Evolutionary conservation across 2,329 filamentous ascomycete genomes (phyloP).

Genomic region (Trichoderma aggressivum): DNA sequence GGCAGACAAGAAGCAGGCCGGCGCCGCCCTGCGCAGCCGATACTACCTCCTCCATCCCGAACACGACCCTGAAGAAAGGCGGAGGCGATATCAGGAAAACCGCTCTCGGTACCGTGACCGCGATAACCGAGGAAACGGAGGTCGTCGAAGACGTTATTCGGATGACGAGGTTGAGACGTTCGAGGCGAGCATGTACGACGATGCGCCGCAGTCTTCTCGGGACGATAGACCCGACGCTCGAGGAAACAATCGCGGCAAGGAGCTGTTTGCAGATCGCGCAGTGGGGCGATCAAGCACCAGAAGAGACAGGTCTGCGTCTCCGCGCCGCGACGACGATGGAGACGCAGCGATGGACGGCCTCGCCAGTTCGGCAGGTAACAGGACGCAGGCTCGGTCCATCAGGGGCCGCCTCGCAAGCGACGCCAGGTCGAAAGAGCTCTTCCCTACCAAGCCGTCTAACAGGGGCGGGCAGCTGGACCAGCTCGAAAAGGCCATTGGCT

Average conservation of each 20-base stretch:
- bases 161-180: constrained; percentile 56
- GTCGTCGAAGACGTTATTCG: constrained; percentile 38
- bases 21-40: constrained; percentile 75
- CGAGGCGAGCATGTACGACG: constrained; percentile 80
- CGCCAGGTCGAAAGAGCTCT: constrained; percentile 38
- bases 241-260: constrained; percentile 50
- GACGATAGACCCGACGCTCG: constrained; percentile 28
- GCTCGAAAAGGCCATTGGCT: constrained; percentile 39
- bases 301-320: constrained; percentile 50
- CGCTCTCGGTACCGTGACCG: constrained; percentile 53
- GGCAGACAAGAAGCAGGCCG: constrained; percentile 74
- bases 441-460: constrained; percentile 33
- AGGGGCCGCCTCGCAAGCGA: constrained; percentile 32
- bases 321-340: constrained; percentile 41
- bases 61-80: constrained; percentile 73
- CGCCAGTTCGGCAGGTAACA: constrained; percentile 34
- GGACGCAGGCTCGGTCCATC: constrained; percentile 33
- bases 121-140: constrained; percentile 28
- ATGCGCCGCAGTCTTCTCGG: constrained; percentile 45
- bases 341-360: constrained; percentile 38
- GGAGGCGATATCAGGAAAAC: constrained; percentile 54
- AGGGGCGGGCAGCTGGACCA: constrained; percentile 35
- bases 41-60: constrained; percentile 94
- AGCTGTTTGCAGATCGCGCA: constrained; percentile 56
- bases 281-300: constrained; percentile 29